Conservation (phyloP, 2,329 filamentous ascomycete genomes). For the Corynespora cassiicola region DNA sequence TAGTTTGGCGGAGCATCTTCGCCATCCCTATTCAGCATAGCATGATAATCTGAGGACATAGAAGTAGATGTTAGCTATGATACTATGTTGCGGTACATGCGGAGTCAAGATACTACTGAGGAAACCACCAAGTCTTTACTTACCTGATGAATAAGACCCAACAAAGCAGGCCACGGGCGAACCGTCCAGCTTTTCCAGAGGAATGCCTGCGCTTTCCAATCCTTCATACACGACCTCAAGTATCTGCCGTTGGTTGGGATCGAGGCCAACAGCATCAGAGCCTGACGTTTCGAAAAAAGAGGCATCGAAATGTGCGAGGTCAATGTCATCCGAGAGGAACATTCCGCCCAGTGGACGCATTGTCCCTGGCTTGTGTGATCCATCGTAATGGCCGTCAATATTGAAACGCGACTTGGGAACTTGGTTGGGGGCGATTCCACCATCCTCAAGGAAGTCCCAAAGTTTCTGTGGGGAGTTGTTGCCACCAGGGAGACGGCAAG, state of each 20-base stretch:
- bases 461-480: slow-evolving; percentile 1
- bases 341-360: slow-evolving; percentile 8
- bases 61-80: too few species aligned
- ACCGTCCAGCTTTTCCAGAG: slow-evolving; percentile 10
- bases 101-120: too few species aligned
- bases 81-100: too few species aligned
- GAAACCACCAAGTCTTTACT: slow-evolving; percentile 1
- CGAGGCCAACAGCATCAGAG: slow-evolving; percentile 21
- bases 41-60: too few species aligned
- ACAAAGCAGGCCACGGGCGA: slow-evolving; percentile 11
- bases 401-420: slow-evolving; percentile 42
- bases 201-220: slow-evolving; percentile 16
- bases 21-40: slow-evolving; percentile 16
- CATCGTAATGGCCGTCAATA: slow-evolving; percentile 41
- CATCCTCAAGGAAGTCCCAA: slow-evolving; percentile 40
- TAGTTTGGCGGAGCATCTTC: slow-evolving; percentile 18
- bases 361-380: background rate
- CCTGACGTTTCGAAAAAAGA: slow-evolving; percentile 18
- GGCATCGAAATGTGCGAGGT: slow-evolving; percentile 18
- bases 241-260: slow-evolving; percentile 23
- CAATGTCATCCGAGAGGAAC: slow-evolving; percentile 14
- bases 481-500: slow-evolving; percentile 12
- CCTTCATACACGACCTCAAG: slow-evolving; percentile 24
- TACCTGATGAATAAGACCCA: slow-evolving; percentile 23
- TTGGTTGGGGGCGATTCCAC: slow-evolving; percentile 20